Percentiles rank a stretch among this genome's conserved stretches.
phyloP scores from a whole-genome alignment of 164 flowering plant genomes.

The Paratinospora sagittata region DNA sequence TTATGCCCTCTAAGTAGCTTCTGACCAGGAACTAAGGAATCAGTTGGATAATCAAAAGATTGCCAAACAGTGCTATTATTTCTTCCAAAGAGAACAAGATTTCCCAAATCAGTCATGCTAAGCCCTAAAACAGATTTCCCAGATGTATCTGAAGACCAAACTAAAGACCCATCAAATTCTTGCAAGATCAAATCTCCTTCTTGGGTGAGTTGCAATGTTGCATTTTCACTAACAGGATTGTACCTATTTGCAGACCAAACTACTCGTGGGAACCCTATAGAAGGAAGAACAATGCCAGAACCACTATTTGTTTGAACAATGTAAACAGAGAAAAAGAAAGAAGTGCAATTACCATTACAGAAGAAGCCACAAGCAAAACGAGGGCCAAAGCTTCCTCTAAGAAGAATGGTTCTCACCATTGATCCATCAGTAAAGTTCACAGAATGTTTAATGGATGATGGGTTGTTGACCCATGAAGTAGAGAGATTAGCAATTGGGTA shows the following conservation, averaged over 20 bases:
- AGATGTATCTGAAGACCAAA: conserved; percentile 1
- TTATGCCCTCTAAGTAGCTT: neutral
- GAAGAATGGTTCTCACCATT: conserved; percentile 13
- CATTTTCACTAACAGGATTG: neutral
- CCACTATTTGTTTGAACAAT: conserved; percentile 8
- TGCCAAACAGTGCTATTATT: conserved; percentile 2
- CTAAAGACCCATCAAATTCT: neutral
- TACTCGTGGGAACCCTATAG: neutral
- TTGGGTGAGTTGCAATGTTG: neutral
- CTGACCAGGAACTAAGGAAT: conserved; percentile 4
- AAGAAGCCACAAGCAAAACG: conserved; percentile 22
- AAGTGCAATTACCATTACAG: conserved; percentile 17
- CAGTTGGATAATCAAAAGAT: conserved; percentile 4
- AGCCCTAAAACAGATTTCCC: neutral
- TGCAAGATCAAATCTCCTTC: neutral
- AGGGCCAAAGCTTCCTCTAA: conserved; percentile 4
- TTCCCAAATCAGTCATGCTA: neutral
- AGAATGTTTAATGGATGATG: neutral
- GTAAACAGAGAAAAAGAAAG: conserved; percentile 15
- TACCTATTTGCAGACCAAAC: neutral
- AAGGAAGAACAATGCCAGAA: conserved; percentile 6
- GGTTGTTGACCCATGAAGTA: conserved; percentile 18
- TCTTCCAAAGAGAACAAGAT: neutral
- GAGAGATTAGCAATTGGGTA: conserved; percentile 15
- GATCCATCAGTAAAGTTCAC: conserved; percentile 9